These are phyloP conservation scores for Aureoboletus auriporus DNA, from an alignment of 768 basidiomycete species.

Conservation along the genomic window DNA sequence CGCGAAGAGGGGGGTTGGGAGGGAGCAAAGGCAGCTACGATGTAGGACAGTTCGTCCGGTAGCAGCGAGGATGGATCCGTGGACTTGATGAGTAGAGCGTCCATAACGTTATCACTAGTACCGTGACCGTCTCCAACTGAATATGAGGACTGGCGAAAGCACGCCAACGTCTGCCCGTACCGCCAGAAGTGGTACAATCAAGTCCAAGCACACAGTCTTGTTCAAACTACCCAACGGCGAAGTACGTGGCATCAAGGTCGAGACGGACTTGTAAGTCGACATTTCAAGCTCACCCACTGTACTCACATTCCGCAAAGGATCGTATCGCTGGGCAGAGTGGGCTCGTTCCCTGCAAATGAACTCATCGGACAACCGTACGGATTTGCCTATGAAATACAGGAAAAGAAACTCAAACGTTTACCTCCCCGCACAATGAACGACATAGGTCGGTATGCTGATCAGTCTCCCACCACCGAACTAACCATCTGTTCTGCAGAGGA, in stretches of 20 bases:
- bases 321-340: conserved; percentile 79
- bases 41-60: conserved; percentile 52
- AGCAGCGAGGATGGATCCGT: conserved; percentile 35
- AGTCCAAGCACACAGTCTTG: conserved; percentile 72
- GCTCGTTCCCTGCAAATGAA: conserved; percentile 73
- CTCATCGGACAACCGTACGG: conserved; percentile 85
- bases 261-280: conserved; percentile 61
- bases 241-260: conserved; percentile 68
- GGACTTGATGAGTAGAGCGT: conserved; percentile 31
- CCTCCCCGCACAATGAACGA: conserved; percentile 68
- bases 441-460: conserved; percentile 51
- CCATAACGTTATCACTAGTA: conserved; percentile 14
- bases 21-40: conserved; percentile 51
- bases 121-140: background rate
- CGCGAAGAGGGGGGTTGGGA: conserved; percentile 41
- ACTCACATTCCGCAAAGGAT: conserved; percentile 40
- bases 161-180: conserved; percentile 2
- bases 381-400: conserved; percentile 79
- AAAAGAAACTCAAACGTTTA: conserved; percentile 61
- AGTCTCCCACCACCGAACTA: background rate
- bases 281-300: background rate
- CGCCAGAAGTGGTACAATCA: conserved; percentile 39
- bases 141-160: conserved; percentile 16
- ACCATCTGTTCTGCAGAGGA: conserved; percentile 61
- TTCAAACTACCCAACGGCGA: conserved; percentile 77